Percentiles rank a stretch among this genome's conserved stretches.
Evolutionary conservation across 495 filamentous ascomycete species (phyloP).

Genomic region (Hyaloscypha bicolor): DNA sequence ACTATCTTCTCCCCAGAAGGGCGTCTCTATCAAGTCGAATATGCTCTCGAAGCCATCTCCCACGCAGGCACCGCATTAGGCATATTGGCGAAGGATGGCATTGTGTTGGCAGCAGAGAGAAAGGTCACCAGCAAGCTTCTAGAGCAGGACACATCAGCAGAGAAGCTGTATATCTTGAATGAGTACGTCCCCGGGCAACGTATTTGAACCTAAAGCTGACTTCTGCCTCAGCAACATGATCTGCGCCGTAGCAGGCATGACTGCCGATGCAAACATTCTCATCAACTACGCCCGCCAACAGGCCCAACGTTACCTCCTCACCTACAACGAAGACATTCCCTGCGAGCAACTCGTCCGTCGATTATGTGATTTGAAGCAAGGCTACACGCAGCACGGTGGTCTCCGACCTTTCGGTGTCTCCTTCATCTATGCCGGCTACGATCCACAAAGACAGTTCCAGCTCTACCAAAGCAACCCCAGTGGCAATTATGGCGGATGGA

Average conservation of each 20-base stretch:
- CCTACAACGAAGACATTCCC: constrained; percentile 99
- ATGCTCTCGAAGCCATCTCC: constrained; percentile 97
- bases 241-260: constrained; percentile 98
- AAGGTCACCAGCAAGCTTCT: constrained; percentile 99
- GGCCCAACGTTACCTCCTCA: constrained; percentile 95
- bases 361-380: constrained; percentile 98
- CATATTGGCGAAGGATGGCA: constrained; percentile 96
- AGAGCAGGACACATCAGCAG: constrained; percentile 98
- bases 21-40: constrained; percentile 98
- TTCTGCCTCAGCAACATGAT: constrained; percentile 86
- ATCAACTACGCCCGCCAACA: constrained; percentile 99
- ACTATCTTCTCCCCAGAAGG: constrained; percentile 99
- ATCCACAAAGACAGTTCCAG: constrained; percentile 94
- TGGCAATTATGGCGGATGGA: constrained; percentile 99
- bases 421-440: constrained; percentile 99
- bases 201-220: neutral
- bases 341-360: constrained; percentile 98
- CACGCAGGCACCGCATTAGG: constrained; percentile 96
- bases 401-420: constrained; percentile 97
- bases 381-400: constrained; percentile 98
- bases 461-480: constrained; percentile 99
- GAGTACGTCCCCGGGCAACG: constrained; percentile 62
- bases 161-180: constrained; percentile 99
- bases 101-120: constrained; percentile 97
- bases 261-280: constrained; percentile 97